These are phyloP conservation scores for Litsea cubeba DNA, from an alignment of 164 flowering plant species.

Conservation along the genomic window DNA sequence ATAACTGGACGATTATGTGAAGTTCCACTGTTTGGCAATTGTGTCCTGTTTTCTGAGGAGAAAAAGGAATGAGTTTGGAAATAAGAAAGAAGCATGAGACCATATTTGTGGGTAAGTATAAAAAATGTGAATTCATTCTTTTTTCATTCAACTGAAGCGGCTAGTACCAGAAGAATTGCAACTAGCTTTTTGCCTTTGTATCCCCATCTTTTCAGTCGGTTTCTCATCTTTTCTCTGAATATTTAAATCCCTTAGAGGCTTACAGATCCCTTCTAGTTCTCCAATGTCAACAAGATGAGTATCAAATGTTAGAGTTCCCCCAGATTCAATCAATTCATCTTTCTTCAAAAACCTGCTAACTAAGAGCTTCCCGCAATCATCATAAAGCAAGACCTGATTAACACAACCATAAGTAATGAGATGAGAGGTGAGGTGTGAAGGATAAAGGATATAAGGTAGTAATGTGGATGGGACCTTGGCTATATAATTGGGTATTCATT, in stretches of 20 bases:
- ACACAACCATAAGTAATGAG: neutral
- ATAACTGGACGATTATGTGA: neutral
- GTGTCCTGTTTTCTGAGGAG: conserved; percentile 15
- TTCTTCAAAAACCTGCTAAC: conserved; percentile 56
- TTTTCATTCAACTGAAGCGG: neutral
- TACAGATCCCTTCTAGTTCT: conserved; percentile 35
- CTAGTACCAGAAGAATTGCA: conserved; percentile 24
- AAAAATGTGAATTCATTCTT: neutral
- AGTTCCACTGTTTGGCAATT: conserved; percentile 3
- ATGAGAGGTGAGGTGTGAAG: neutral
- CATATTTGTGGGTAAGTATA: too few relatives aligned
- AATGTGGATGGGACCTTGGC: too few relatives aligned
- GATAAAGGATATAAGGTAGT: too few relatives aligned
- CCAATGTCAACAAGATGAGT: conserved; percentile 67
- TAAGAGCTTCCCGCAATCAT: conserved; percentile 56
- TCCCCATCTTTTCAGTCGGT: conserved; percentile 7
- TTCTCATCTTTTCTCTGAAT: conserved; percentile 21
- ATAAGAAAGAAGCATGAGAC: neutral
- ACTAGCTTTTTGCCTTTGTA: conserved; percentile 16
- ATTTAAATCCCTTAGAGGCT: conserved; percentile 20
- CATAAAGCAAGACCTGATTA: conserved; percentile 60
- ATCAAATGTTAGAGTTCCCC: conserved; percentile 54
- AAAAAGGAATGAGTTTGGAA: neutral
- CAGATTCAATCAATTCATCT: conserved; percentile 50
- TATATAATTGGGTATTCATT: too few relatives aligned